Base-by-base conservation (phyloP, 2,329 filamentous ascomycete genomes). In the Davidsoniella australis region DNA sequence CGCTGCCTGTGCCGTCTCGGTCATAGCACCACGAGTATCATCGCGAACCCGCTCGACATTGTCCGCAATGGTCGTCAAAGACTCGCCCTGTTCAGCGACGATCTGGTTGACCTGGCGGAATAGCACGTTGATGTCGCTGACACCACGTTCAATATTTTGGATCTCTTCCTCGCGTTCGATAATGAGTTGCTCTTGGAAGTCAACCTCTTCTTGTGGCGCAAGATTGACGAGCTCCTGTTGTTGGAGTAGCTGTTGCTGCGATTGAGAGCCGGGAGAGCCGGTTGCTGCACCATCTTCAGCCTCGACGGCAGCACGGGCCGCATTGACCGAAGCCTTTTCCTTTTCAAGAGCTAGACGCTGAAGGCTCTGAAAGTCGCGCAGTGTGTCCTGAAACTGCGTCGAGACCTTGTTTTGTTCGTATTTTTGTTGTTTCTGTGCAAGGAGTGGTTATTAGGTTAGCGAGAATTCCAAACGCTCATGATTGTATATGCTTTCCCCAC, bases 101-200 rank as follows among this genome's bases (percentile, higher is more conserved):
- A 98, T 95, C 63, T 94, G 87, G 43, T 89, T 91, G n/a, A 98
- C 87, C 68, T 98, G 89, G 55, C 88, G 76, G 71, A 98, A 98
- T 41, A 98, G 73, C 60, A 96, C 91, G 59, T 98, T 98, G 54
- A 98, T 69, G 60, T 98, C 91, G 49, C 84, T 84, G 5, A 98
- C 91, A 49, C 85, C 87, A 64, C 95, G 88, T 67, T 96, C 91
- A 59, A 98, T 98, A 62, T 94, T 93, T 54, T 88, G 81, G 56
- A 98, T 98, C 68, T 98, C 91, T 51, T 86, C 80, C 64, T 98
- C 91, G 48, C 93, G 87, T 70, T 98, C 89, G 54, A 93, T 81
- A 60, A 98, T 98, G 52, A 98, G 71, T 14, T 83, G 80, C 57
- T 98, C 91, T 61, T 98, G 91, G 68, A 95, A 98, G 62, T 98